Conservation (phyloP, 225 moss, liverwort and hornwort species). For the Polytrichum commune region DNA sequence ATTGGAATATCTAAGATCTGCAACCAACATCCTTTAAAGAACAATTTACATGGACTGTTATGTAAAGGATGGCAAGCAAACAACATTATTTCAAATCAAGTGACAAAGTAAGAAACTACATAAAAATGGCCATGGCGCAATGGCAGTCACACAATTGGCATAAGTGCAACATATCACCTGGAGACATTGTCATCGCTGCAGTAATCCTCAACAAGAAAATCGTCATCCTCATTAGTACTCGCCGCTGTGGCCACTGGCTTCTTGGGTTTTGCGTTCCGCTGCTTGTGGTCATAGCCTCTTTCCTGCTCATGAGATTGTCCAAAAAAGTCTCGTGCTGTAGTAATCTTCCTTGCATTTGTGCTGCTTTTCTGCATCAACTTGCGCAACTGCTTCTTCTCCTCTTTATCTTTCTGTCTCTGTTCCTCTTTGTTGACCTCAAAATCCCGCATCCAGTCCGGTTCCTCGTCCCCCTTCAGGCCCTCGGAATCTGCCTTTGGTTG, state of each 20-base stretch:
- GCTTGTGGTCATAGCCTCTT: conserved; percentile 28
- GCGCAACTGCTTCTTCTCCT: conserved; percentile 58
- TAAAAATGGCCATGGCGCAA: too few relatives aligned
- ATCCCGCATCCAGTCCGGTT: conserved; percentile 93
- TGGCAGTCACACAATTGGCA: too few relatives aligned
- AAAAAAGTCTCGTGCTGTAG: conserved; percentile 34
- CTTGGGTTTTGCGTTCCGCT: conserved; percentile 19
- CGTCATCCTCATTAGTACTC: conserved; percentile 59
- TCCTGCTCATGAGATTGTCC: conserved; percentile 25
- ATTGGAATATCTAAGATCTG: too few relatives aligned
- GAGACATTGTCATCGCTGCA: conserved; percentile 69
- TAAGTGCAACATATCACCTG: conserved; percentile 20
- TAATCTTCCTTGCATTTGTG: conserved; percentile 38
- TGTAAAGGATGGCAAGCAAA: too few relatives aligned
- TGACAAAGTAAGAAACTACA: too few relatives aligned
- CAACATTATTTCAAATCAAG: too few relatives aligned
- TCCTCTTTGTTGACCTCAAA: conserved; percentile 69
- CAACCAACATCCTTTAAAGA: too few relatives aligned
- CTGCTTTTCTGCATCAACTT: conserved; percentile 30
- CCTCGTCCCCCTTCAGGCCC: conserved; percentile 39
- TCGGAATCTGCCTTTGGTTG: conserved; percentile 25
- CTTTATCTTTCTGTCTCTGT: conserved; percentile 55
- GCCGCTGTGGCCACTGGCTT: conserved; percentile 16
- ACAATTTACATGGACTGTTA: too few relatives aligned
- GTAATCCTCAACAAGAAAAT: conserved; percentile 81